Percentiles rank a stretch among this genome's conserved stretches.
Conservation (phyloP, 2,329 filamentous ascomycete species). For the Trichoderma sp. region DNA sequence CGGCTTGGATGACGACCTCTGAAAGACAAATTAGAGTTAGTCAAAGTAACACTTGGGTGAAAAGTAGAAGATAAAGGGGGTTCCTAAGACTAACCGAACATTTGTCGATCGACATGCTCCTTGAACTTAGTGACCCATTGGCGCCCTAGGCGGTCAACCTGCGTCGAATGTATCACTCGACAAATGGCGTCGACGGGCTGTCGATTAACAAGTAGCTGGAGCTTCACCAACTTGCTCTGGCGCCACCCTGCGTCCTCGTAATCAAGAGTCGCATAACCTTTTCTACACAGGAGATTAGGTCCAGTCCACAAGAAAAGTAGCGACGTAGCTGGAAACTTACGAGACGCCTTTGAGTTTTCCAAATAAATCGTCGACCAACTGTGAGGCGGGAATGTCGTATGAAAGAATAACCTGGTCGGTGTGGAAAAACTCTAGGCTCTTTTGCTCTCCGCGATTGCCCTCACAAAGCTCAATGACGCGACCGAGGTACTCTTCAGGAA, state of each 20-base stretch:
- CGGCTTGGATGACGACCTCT: slow-evolving; percentile 92
- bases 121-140: slow-evolving; percentile 96
- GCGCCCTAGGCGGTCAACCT: slow-evolving; percentile 76
- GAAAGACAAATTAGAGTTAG: neutral
- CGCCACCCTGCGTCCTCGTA: slow-evolving; percentile 95
- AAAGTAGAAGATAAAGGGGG: slow-evolving; percentile 10
- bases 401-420: slow-evolving; percentile 90
- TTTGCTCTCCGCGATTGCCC: slow-evolving; percentile 80
- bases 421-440: slow-evolving; percentile 87
- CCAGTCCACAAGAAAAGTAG: neutral
- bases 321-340: slow-evolving; percentile 28
- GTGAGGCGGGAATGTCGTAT: slow-evolving; percentile 83
- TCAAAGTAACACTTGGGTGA: neutral
- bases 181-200: slow-evolving; percentile 89
- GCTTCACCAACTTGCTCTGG: slow-evolving; percentile 75
- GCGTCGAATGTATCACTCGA: slow-evolving; percentile 80
- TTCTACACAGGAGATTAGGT: slow-evolving; percentile 39
- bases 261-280: slow-evolving; percentile 92
- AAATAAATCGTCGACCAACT: slow-evolving; percentile 95
- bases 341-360: slow-evolving; percentile 91
- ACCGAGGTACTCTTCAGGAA: slow-evolving; percentile 91
- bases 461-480: slow-evolving; percentile 95
- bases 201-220: slow-evolving; percentile 93
- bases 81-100: slow-evolving; percentile 59
- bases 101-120: slow-evolving; percentile 91